phyloP scores from a whole-genome alignment of 1,284 basidiomycete species.

The Trametes pubescens region DNA sequence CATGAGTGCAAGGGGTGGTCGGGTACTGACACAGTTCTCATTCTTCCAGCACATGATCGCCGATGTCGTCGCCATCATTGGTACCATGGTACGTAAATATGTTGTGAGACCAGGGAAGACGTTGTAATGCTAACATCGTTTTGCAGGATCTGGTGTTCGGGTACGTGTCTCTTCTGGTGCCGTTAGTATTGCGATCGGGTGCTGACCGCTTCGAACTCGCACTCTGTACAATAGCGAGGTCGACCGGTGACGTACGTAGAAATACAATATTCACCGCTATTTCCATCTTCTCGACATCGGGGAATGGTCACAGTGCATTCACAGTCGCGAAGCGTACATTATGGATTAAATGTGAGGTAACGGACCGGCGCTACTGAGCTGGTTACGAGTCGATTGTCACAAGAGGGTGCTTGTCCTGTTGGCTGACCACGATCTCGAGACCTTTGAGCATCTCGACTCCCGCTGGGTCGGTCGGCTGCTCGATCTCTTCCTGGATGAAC shows the following conservation, averaged over 20 bases:
- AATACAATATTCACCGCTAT: slow-evolving; percentile 26
- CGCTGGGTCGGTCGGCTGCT: slow-evolving; percentile 37
- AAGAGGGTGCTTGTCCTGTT: slow-evolving; percentile 67
- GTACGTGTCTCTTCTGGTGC: slow-evolving; percentile 52
- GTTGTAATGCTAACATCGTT: slow-evolving; percentile 26
- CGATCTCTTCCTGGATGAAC: slow-evolving; percentile 52
- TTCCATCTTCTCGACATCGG: slow-evolving; percentile 1
- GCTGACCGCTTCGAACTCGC: slow-evolving; percentile 18
- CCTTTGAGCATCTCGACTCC: slow-evolving; percentile 35
- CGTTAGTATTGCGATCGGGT: slow-evolving; percentile 2
- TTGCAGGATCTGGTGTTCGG: slow-evolving; percentile 78
- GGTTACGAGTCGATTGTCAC: slow-evolving; percentile 45
- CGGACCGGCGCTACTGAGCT: slow-evolving; percentile 3
- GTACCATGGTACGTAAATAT: slow-evolving; percentile 80
- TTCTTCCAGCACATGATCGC: slow-evolving; percentile 81
- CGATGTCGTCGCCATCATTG: slow-evolving; percentile 92
- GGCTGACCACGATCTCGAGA: slow-evolving; percentile 65
- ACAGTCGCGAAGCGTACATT: background rate
- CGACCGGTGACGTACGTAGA: slow-evolving; percentile 46
- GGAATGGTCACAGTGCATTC: background rate
- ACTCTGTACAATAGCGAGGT: slow-evolving; percentile 47
- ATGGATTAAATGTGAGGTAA: slow-evolving; percentile 10
- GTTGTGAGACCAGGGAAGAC: background rate
- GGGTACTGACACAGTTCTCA: slow-evolving; percentile 38
- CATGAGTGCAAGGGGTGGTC: slow-evolving; percentile 7